Percentiles rank a stretch among this genome's conserved stretches.
These are phyloP conservation scores for Stemphylium lycopersici DNA, from an alignment of 2,329 filamentous ascomycete genomes.

Conservation along the genomic window DNA sequence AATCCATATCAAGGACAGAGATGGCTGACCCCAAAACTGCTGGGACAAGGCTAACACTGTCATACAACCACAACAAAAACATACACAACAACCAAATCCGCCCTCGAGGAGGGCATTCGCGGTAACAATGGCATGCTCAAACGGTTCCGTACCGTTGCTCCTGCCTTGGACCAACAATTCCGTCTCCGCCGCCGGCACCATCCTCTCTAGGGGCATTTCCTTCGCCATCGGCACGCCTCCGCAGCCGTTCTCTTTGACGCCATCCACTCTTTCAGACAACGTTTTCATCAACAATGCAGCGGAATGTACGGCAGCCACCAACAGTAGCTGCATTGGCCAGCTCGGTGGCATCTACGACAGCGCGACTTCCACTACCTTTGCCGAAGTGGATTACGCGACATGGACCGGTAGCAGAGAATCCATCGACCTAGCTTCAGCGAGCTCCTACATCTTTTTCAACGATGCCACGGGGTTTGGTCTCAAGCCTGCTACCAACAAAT, in stretches of 20 bases:
- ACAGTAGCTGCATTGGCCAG: slow-evolving; percentile 24
- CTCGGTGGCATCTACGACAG: slow-evolving; percentile 23
- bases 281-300: slow-evolving; percentile 22
- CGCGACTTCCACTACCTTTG: slow-evolving; percentile 22
- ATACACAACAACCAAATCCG: background rate
- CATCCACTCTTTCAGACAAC: slow-evolving; percentile 22
- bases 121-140: slow-evolving; percentile 22
- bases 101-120: background rate
- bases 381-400: slow-evolving; percentile 15
- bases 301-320: slow-evolving; percentile 21
- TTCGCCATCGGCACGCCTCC: slow-evolving; percentile 25
- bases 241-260: slow-evolving; percentile 24
- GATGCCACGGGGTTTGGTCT: slow-evolving; percentile 22
- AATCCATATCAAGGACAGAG: slow-evolving; percentile 8
- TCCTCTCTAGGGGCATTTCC: slow-evolving; percentile 22
- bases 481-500: slow-evolving; percentile 20
- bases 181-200: slow-evolving; percentile 17
- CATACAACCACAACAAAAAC: background rate
- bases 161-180: slow-evolving; percentile 26
- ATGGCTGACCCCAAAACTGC: slow-evolving; percentile 1
- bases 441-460: slow-evolving; percentile 23
- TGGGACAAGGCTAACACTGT: background rate
- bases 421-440: slow-evolving; percentile 14
- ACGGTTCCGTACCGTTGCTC: slow-evolving; percentile 23
- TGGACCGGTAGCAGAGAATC: slow-evolving; percentile 25